Percentiles rank a stretch among this genome's conserved stretches.
These are phyloP conservation scores for Schizosaccharomyces versatilis DNA, from an alignment of 1,139 yeast species.

Conservation along the genomic window DNA sequence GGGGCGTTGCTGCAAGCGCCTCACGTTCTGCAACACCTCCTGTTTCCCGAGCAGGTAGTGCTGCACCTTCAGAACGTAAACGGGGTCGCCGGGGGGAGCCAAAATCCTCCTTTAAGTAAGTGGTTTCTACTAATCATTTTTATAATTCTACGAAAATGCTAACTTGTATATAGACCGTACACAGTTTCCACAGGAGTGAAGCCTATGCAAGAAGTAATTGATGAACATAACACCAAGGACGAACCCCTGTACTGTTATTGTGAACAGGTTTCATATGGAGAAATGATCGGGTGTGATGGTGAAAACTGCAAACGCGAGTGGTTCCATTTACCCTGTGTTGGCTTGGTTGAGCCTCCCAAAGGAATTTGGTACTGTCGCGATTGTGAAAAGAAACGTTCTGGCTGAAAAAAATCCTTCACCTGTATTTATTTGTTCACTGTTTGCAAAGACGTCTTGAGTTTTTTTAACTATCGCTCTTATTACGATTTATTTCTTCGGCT, in stretches of 20 bases:
- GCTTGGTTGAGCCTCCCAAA: conserved; percentile 70
- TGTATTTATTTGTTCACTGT: neutral
- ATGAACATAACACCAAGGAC: neutral
- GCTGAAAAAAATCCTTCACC: neutral
- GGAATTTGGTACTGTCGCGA: conserved; percentile 97
- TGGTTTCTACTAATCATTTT: too few relatives aligned
- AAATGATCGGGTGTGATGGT: conserved; percentile 97
- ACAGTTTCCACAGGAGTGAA: too few relatives aligned
- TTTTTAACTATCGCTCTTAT: neutral
- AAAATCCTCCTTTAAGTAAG: too few relatives aligned
- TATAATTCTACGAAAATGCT: too few relatives aligned
- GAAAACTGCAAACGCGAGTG: conserved; percentile 82
- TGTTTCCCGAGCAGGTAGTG: too few relatives aligned
- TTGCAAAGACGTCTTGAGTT: neutral
- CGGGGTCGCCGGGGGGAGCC: too few relatives aligned
- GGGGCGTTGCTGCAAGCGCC: too few relatives aligned
- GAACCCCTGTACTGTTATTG: conserved; percentile 58
- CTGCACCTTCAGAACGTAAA: too few relatives aligned
- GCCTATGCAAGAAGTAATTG: too few relatives aligned
- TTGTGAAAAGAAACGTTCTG: conserved; percentile 24
- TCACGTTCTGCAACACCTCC: too few relatives aligned
- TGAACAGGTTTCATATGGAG: conserved; percentile 90
- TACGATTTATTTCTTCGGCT: neutral
- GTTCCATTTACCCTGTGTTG: conserved; percentile 94
- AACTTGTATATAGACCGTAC: too few relatives aligned